These are phyloP conservation scores for Melaleuca alternifolia DNA, from an alignment of 345 rosid genomes.

Conservation along the genomic window DNA sequence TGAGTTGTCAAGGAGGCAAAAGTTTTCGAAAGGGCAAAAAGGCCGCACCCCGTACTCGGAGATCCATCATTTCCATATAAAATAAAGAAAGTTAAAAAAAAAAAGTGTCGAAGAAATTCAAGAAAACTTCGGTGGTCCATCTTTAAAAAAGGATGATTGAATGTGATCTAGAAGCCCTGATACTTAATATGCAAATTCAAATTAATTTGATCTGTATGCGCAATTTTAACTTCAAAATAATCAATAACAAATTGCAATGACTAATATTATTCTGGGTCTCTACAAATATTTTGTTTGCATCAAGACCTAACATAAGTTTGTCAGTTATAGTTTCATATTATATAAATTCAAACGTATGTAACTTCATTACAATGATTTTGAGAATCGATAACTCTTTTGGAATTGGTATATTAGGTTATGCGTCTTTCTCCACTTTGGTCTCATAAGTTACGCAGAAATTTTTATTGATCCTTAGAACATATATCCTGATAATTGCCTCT, in stretches of 20 bases:
- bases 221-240: background rate
- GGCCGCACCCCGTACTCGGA: background rate
- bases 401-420: background rate
- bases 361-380: background rate
- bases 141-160: background rate
- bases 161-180: background rate
- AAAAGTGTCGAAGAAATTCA: background rate
- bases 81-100: background rate
- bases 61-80: background rate
- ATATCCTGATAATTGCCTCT: too few relatives aligned
- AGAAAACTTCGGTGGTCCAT: background rate
- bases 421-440: background rate
- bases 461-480: too few relatives aligned
- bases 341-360: background rate
- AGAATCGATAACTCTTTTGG: background rate
- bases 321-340: too few relatives aligned
- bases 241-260: background rate
- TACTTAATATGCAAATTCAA: background rate
- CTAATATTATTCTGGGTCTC: background rate
- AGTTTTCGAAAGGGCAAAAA: background rate
- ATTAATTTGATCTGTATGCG: background rate
- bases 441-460: background rate
- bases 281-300: background rate
- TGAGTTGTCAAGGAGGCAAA: constrained; percentile 50
- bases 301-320: background rate